Evolutionary conservation across 768 basidiomycete species (phyloP).

Genomic region (Kwoniella heveanensis): DNA sequence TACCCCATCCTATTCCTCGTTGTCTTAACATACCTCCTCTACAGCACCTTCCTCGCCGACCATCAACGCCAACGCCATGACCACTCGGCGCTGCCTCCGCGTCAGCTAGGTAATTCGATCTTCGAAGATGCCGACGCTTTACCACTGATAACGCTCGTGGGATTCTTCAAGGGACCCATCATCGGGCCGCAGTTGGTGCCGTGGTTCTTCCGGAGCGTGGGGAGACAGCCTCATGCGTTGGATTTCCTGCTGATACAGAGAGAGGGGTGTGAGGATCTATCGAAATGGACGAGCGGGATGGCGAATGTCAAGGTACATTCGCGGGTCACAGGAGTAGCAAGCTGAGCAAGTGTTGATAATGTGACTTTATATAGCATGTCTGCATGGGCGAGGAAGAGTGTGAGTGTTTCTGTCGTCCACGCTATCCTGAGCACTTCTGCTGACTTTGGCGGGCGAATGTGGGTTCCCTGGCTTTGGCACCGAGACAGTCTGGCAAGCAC

Average conservation of each 20-base stretch:
- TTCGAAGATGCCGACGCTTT: constrained; percentile 4
- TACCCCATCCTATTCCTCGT: background rate
- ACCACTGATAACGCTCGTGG: constrained; percentile 11
- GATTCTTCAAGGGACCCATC: background rate
- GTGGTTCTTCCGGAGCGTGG: constrained; percentile 31
- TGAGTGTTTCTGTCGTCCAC: background rate
- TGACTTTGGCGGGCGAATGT: background rate
- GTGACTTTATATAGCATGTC: constrained; percentile 9
- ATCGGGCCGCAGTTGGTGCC: background rate
- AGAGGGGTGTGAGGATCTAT: constrained; percentile 19
- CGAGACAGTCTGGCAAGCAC: constrained; percentile 25
- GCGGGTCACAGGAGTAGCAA: no score
- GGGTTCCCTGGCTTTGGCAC: no score
- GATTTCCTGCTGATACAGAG: constrained; percentile 30
- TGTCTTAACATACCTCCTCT: background rate
- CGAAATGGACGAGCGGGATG: constrained; percentile 12
- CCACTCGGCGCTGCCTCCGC: background rate
- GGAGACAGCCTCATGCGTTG: constrained; percentile 25
- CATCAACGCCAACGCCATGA: no score
- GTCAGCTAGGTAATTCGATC: background rate
- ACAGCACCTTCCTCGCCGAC: background rate
- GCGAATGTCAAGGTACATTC: constrained; percentile 35
- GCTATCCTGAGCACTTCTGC: background rate
- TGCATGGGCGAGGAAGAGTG: constrained; percentile 25
- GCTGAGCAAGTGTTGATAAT: no score